A percentile compares a stretch with the other conserved stretches of the same genome.
These are phyloP conservation scores for Somion occarium DNA, from an alignment of 1,284 basidiomycete genomes.

Conservation along the genomic window DNA sequence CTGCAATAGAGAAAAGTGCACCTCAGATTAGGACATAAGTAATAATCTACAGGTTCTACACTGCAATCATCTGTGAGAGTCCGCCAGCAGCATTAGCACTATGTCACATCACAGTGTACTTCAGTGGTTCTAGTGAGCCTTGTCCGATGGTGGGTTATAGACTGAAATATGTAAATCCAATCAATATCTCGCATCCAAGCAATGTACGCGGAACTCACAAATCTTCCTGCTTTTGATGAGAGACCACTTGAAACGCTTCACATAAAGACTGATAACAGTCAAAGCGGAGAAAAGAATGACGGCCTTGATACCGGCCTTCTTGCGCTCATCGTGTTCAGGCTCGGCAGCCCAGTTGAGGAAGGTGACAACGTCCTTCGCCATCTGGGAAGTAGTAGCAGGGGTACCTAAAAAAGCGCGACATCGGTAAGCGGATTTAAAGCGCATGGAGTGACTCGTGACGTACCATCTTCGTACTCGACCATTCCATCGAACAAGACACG, in stretches of 20 bases:
- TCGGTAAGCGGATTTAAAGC: background rate
- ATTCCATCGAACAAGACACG: constrained; percentile 94
- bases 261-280: constrained; percentile 78
- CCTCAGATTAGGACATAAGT: too few species aligned
- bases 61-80: too few species aligned
- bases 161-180: too few species aligned
- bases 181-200: too few species aligned
- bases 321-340: constrained; percentile 97
- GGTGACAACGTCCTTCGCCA: constrained; percentile 97
- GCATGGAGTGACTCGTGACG: constrained; percentile 16
- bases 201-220: too few species aligned
- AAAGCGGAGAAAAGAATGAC: constrained; percentile 86
- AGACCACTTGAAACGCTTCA: constrained; percentile 96
- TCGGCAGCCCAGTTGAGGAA: constrained; percentile 97
- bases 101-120: too few species aligned
- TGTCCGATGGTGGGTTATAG: too few species aligned
- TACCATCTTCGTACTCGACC: constrained; percentile 92
- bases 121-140: too few species aligned
- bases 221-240: constrained; percentile 92
- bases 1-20: too few species aligned
- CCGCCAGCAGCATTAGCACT: too few species aligned
- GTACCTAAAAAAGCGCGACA: constrained; percentile 54
- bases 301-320: constrained; percentile 93
- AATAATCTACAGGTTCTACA: too few species aligned
- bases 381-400: constrained; percentile 96